Conservation (phyloP, 2,329 filamentous ascomycete genomes). For the Nemania serpens region DNA sequence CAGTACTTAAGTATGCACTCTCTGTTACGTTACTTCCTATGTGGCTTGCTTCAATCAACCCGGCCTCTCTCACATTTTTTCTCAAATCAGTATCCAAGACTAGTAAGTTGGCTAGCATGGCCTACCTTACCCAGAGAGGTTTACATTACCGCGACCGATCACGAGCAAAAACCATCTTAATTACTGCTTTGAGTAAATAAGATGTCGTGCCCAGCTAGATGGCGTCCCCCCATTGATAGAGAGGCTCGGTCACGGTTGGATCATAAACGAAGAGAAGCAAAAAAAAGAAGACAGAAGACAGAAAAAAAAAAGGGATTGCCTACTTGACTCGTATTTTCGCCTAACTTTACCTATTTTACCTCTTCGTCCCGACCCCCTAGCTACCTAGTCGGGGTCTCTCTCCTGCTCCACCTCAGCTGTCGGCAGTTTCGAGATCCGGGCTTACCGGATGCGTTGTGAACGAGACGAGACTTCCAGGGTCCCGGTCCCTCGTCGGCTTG, state of each 20-base stretch:
- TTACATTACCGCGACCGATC: too few relatives aligned
- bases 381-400: background rate
- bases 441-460: background rate
- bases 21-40: too few relatives aligned
- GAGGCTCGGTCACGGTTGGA: background rate
- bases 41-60: too few relatives aligned
- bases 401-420: slow-evolving; percentile 2
- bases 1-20: too few relatives aligned
- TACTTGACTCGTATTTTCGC: too few relatives aligned
- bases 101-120: background rate
- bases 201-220: background rate
- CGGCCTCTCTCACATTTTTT: too few relatives aligned
- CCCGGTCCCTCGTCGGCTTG: background rate
- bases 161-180: background rate
- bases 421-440: slow-evolving; percentile 15
- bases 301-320: background rate
- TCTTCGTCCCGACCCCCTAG: too few relatives aligned
- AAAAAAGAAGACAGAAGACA: background rate
- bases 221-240: background rate
- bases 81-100: too few relatives aligned
- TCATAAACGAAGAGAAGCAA: background rate
- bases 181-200: slow-evolving; percentile 21
- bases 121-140: background rate
- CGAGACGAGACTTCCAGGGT: background rate
- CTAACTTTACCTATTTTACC: too few relatives aligned